Evolutionary conservation across 306 rosid genomes (phyloP), one percentile per base, ranked within the genome.

Genomic region (Cicer cuneatum): DNA sequence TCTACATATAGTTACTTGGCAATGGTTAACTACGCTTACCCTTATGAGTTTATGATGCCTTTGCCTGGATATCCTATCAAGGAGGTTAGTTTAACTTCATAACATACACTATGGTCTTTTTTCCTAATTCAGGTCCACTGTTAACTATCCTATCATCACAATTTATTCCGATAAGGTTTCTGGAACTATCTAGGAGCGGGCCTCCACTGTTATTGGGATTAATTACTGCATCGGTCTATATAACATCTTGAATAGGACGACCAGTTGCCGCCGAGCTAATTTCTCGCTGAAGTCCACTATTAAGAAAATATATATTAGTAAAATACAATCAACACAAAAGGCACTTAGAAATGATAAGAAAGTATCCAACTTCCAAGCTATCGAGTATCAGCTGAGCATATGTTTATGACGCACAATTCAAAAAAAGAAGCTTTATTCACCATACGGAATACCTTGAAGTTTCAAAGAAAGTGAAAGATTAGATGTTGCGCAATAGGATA

Each of bases 181-280:
- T 98, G 2, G 99, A 69, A 85, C 99, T 95, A 83, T 95, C 99
- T 41, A 95, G 88, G 72, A 95, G 99, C 52, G 99, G 99, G 11
- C 99, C 99, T 60, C 99, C 99, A 74, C 99, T 95, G 73, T 95
- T 95, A 21, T 98, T 98, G 2, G 99, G 99, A 80, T 95, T 95
- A 81, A 95, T 95, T 53, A 98, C 99, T 80, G 99, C 99, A 87
- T 92, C 99, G n/a, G 97, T 95, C 86, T 95, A 98, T 73, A 95
- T 95, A 59, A 95, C 99, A 76, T 95, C 99, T 85, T 95, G 99
- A 78, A 95, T 95, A 18, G 97, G 99, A 79, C 98, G 92, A 29
- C 99, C 99, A 18, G 98, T 95, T 53, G 99, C 99, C 47, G 99
- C 99, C 47, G 99, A 95, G 84, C 99, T 95, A 75, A 95, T 95